Evolutionary conservation across 2,329 filamentous ascomycete genomes (phyloP).

Genomic region (Diplodia corticola): DNA sequence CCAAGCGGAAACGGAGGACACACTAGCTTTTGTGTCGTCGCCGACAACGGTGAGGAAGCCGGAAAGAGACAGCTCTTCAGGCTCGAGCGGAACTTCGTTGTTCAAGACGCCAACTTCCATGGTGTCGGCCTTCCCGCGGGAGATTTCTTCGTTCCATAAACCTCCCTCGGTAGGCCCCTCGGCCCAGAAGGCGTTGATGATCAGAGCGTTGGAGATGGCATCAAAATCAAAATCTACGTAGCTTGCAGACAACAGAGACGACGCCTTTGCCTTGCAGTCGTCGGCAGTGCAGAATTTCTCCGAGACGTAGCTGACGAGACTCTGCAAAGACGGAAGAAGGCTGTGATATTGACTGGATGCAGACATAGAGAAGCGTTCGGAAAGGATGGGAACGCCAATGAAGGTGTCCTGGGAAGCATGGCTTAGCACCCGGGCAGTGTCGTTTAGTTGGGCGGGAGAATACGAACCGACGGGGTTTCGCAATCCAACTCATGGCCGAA

Average conservation of each 20-base stretch:
- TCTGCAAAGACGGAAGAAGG: constrained; percentile 57
- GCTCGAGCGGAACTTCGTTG: constrained; percentile 62
- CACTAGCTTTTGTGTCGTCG: constrained; percentile 67
- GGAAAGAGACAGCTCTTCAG: constrained; percentile 74
- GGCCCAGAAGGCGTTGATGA: constrained; percentile 65
- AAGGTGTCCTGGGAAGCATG: constrained; percentile 56
- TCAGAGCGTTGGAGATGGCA: constrained; percentile 63
- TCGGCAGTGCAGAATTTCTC: constrained; percentile 53
- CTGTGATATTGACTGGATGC: constrained; percentile 69
- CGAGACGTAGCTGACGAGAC: constrained; percentile 57
- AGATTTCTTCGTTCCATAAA: constrained; percentile 40
- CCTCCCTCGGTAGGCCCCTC: constrained; percentile 26
- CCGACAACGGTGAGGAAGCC: constrained; percentile 79
- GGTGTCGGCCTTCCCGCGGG: constrained; percentile 48
- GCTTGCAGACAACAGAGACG: constrained; percentile 55
- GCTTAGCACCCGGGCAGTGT: background rate
- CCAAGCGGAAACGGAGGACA: constrained; percentile 24
- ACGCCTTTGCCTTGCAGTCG: constrained; percentile 53
- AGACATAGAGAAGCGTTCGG: constrained; percentile 62
- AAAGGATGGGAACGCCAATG: constrained; percentile 57
- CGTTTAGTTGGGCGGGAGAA: constrained; percentile 19
- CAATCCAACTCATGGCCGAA: constrained; percentile 62
- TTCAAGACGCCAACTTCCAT: constrained; percentile 81
- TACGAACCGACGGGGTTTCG: constrained; percentile 46
- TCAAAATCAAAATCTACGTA: constrained; percentile 79